Percentiles rank a stretch among this genome's conserved stretches.
phyloP scores from a whole-genome alignment of 176 grass and related monocot species.

The Pharus latifolius region DNA sequence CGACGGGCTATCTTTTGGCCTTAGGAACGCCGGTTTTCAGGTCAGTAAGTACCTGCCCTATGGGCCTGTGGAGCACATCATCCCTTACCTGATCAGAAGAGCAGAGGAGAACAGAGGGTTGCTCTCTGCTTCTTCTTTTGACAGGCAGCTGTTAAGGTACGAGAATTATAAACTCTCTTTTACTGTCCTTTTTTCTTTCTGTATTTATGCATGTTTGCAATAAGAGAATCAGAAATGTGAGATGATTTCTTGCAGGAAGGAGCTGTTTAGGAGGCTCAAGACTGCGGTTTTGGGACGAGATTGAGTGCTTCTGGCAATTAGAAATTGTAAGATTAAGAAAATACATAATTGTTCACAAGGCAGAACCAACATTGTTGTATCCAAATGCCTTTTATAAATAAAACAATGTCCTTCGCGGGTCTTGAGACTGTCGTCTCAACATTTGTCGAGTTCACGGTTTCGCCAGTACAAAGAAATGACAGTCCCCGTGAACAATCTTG shows the following conservation, averaged over 20 bases:
- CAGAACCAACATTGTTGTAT: too few species aligned
- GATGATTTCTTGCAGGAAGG: conserved; percentile 40
- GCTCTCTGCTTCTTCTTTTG: conserved; percentile 57
- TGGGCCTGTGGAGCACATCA: conserved; percentile 82
- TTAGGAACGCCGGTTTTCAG: conserved; percentile 77
- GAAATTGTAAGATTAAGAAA: too few species aligned
- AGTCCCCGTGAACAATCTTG: too few species aligned
- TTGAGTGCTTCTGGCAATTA: background rate
- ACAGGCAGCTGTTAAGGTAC: conserved; percentile 72
- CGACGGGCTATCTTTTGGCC: conserved; percentile 64
- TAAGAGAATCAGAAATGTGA: too few species aligned
- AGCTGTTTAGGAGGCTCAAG: conserved; percentile 65
- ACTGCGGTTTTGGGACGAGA: conserved; percentile 22
- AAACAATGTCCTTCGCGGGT: too few species aligned
- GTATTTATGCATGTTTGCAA: too few species aligned
- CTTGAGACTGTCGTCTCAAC: too few species aligned
- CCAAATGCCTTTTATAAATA: too few species aligned
- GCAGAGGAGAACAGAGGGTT: conserved; percentile 93
- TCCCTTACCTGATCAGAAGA: conserved; percentile 87
- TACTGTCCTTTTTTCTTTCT: too few species aligned
- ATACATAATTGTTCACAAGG: too few species aligned
- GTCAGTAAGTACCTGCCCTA: conserved; percentile 94
- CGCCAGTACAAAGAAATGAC: too few species aligned
- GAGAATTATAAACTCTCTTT: background rate
- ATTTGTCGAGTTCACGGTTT: too few species aligned